A percentile compares a stretch with the other conserved stretches of the same genome.
phyloP scores from a whole-genome alignment of 1,284 basidiomycete species.

The Pascua sp. region DNA sequence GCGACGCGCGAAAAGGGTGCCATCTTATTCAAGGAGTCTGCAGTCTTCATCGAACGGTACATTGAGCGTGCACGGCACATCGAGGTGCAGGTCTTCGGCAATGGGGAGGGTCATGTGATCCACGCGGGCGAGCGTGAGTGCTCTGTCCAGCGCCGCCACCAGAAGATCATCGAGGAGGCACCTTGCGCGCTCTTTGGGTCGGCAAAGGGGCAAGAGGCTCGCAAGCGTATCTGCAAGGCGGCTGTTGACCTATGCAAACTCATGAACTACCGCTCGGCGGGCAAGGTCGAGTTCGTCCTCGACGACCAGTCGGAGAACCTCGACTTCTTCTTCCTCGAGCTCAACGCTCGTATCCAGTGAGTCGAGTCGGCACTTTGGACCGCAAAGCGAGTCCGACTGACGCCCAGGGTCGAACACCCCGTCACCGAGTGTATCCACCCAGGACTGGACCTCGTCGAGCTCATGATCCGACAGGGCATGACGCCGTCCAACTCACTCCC shows the following conservation, averaged over 20 bases:
- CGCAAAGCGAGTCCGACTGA: not conserved
- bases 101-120: slow-evolving; percentile 58
- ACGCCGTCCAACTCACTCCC: slow-evolving; percentile 39
- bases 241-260: slow-evolving; percentile 56
- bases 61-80: slow-evolving; percentile 60
- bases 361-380: slow-evolving; percentile 4
- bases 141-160: slow-evolving; percentile 65
- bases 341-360: slow-evolving; percentile 68
- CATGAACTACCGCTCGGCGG: slow-evolving; percentile 61
- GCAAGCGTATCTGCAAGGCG: slow-evolving; percentile 55
- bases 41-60: slow-evolving; percentile 64
- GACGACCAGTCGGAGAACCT: slow-evolving; percentile 52
- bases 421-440: slow-evolving; percentile 62
- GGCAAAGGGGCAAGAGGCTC: slow-evolving; percentile 39
- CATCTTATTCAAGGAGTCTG: slow-evolving; percentile 56
- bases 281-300: slow-evolving; percentile 67
- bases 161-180: slow-evolving; percentile 70
- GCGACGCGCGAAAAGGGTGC: slow-evolving; percentile 45
- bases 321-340: slow-evolving; percentile 67
- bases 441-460: slow-evolving; percentile 61
- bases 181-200: slow-evolving; percentile 53
- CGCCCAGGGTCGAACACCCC: slow-evolving; percentile 59
- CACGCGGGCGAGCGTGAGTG: slow-evolving; percentile 71
- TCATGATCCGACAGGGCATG: slow-evolving; percentile 56
- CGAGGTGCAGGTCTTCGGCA: slow-evolving; percentile 69